Percentiles rank a stretch among this genome's conserved stretches.
Conservation (phyloP, 306 rosid species). For the Alnus glutinosa region DNA sequence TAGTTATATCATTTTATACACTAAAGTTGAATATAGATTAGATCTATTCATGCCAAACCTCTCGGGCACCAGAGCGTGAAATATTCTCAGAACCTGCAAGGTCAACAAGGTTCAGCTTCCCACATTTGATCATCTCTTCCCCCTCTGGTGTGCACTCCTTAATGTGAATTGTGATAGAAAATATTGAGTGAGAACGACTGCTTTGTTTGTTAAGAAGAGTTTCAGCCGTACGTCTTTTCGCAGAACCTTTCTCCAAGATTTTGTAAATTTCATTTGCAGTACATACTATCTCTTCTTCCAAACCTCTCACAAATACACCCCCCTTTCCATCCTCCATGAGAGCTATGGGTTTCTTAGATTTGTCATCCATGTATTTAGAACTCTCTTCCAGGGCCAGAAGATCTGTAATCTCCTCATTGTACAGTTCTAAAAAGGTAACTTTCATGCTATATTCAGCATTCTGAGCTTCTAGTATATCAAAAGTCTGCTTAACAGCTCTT, state of each 20-base stretch:
- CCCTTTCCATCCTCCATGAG: constrained; percentile 99
- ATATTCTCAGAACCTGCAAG: constrained; percentile 99
- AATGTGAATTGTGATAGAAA: constrained; percentile 98
- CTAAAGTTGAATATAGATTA: constrained; percentile 18
- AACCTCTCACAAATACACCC: constrained; percentile 94
- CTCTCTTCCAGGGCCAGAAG: constrained; percentile 92
- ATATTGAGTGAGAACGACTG: constrained; percentile 98
- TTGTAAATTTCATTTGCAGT: constrained; percentile 97
- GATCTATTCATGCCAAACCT: constrained; percentile 49
- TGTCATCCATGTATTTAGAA: constrained; percentile 81
- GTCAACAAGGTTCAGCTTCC: constrained; percentile 97
- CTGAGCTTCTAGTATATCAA: constrained; percentile 95
- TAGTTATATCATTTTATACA: constrained; percentile 16
- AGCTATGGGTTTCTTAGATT: constrained; percentile 94
- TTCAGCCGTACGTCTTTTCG: constrained; percentile 98
- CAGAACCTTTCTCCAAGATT: constrained; percentile 96
- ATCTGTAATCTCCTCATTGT: constrained; percentile 94
- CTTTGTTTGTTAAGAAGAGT: constrained; percentile 99
- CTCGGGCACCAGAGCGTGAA: constrained; percentile 99
- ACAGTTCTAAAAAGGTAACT: constrained; percentile 95
- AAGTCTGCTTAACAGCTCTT: constrained; percentile 91
- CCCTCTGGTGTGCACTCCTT: constrained; percentile 99
- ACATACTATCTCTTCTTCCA: constrained; percentile 99
- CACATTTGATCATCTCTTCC: constrained; percentile 98
- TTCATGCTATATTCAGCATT: constrained; percentile 97